Percentiles rank a stretch among this genome's conserved stretches.
Conservation (phyloP, 805 yeast genomes). For the Metschnikowia reukaufii region DNA sequence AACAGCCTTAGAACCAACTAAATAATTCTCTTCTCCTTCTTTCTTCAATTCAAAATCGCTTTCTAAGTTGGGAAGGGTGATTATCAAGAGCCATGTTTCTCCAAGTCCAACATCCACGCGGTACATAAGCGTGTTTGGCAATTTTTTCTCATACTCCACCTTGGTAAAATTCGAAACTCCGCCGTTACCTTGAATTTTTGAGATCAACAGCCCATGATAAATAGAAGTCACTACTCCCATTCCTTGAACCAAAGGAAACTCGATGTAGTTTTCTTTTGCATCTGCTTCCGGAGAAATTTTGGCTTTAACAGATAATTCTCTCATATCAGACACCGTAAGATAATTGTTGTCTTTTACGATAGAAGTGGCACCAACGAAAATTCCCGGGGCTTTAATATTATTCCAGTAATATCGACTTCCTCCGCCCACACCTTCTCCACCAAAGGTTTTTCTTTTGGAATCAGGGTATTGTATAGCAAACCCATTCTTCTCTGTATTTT, state of each 20-base stretch:
- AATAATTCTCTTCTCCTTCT: conserved; percentile 23
- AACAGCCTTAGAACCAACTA: conserved; percentile 38
- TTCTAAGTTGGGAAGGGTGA: conserved; percentile 25
- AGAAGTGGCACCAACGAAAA: conserved; percentile 54
- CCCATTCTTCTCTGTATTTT: conserved; percentile 47
- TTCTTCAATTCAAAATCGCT: conserved; percentile 29
- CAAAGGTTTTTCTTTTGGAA: conserved; percentile 42
- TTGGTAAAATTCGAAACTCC: background rate
- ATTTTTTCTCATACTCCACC: background rate
- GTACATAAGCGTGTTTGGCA: conserved; percentile 31
- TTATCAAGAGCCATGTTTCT: conserved; percentile 53
- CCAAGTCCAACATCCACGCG: conserved; percentile 39
- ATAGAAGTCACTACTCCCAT: conserved; percentile 59
- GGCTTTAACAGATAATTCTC: conserved; percentile 33
- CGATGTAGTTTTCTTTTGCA: conserved; percentile 34
- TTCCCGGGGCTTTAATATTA: conserved; percentile 55
- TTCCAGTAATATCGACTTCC: conserved; percentile 49
- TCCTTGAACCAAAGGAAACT: conserved; percentile 56
- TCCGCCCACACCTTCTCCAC: conserved; percentile 48
- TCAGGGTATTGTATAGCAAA: conserved; percentile 62
- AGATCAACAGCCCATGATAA: conserved; percentile 52
- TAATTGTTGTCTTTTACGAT: conserved; percentile 38
- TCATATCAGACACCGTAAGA: conserved; percentile 48
- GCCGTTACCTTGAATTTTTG: conserved; percentile 27
- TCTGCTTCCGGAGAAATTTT: conserved; percentile 23